Percentiles rank a stretch among this genome's conserved stretches.
phyloP scores from a whole-genome alignment of 2,329 filamentous ascomycete species.

The Xylaria sp. region DNA sequence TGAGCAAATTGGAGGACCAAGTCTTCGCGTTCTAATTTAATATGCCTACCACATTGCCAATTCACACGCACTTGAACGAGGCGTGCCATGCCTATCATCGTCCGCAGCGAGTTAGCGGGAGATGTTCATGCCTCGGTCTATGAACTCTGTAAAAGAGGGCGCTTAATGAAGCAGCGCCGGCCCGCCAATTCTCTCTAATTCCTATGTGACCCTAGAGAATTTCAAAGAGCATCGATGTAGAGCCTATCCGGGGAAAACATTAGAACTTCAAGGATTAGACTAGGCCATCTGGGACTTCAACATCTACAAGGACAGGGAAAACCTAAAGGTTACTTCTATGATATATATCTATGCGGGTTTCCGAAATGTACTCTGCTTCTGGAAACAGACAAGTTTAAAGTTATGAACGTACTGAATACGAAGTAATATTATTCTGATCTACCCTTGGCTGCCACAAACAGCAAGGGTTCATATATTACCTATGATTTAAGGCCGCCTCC shows the following conservation, averaged over 20 bases:
- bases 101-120: neutral
- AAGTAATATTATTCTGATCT: slow-evolving; percentile 1
- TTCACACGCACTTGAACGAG: neutral
- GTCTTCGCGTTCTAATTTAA: slow-evolving; percentile 88
- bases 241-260: neutral
- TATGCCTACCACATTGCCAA: neutral
- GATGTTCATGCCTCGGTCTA: neutral
- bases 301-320: neutral
- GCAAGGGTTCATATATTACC: neutral
- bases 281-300: slow-evolving; percentile 1
- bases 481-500: neutral
- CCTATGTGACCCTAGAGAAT: slow-evolving; percentile 8
- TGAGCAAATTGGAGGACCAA: slow-evolving; percentile 98
- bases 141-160: neutral
- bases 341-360: slow-evolving; percentile 6
- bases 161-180: neutral
- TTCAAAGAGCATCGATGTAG: slow-evolving; percentile 1
- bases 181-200: neutral
- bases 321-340: neutral
- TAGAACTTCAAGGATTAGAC: slow-evolving; percentile 11
- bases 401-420: slow-evolving; percentile 8
- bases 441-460: neutral
- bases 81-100: neutral
- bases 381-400: neutral
- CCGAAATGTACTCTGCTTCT: neutral